Percentiles rank a stretch among this genome's conserved stretches.
Evolutionary conservation across 129 eudicot genomes (phyloP).

Genomic region (Cynara cardunculus): DNA sequence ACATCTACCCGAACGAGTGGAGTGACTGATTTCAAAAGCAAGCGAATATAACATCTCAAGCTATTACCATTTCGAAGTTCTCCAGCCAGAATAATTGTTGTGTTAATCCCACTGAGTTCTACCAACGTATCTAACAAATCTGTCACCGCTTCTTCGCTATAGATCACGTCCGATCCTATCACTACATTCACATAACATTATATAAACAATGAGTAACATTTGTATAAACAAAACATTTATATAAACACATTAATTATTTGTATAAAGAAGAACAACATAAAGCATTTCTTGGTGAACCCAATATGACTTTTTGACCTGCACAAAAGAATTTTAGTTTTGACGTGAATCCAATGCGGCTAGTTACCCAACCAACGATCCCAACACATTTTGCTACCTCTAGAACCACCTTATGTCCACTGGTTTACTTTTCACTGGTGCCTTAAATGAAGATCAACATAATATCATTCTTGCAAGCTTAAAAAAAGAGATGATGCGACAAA

Average conservation of each 20-base stretch:
- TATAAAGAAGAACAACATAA: background rate
- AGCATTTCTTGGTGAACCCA: background rate
- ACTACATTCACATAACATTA: constrained; percentile 31
- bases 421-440: too few relatives aligned
- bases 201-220: background rate
- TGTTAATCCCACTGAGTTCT: constrained; percentile 59
- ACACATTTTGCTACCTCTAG: too few relatives aligned
- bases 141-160: constrained; percentile 81
- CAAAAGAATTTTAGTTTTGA: too few relatives aligned
- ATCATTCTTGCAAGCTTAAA: too few relatives aligned
- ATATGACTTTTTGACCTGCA: background rate
- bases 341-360: too few relatives aligned
- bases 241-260: background rate
- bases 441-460: too few relatives aligned
- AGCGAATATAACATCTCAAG: background rate
- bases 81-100: constrained; percentile 84
- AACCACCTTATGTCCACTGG: too few relatives aligned
- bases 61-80: constrained; percentile 86
- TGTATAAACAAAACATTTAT: background rate
- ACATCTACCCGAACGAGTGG: background rate
- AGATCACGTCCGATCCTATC: constrained; percentile 87
- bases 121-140: constrained; percentile 65
- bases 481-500: background rate
- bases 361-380: too few relatives aligned
- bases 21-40: background rate